Evolutionary conservation across 2,329 filamentous ascomycete species (phyloP).

Genomic region (Thelonectria rubi): DNA sequence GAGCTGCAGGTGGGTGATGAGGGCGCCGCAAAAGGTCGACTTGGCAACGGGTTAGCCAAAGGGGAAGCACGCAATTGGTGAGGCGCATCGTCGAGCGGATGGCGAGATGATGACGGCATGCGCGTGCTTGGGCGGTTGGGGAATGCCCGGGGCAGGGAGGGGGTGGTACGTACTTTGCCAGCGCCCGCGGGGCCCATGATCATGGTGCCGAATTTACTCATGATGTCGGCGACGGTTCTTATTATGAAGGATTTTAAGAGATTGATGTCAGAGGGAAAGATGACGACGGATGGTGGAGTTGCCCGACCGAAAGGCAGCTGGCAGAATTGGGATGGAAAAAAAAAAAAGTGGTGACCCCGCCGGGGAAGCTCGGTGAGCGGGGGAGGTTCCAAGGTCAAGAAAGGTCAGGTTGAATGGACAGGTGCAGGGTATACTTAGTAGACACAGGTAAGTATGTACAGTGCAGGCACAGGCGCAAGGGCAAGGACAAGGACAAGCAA

Average conservation of each 20-base stretch:
- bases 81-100: conserved; percentile 23
- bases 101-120: conserved; percentile 17
- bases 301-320: neutral
- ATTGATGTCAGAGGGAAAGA: neutral
- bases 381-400: neutral
- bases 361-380: conserved; percentile 20
- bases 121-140: neutral
- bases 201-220: conserved; percentile 95
- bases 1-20: conserved; percentile 92
- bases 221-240: conserved; percentile 50
- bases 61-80: conserved; percentile 37
- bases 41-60: conserved; percentile 46
- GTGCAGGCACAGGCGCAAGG: neutral
- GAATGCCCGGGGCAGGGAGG: too few species aligned
- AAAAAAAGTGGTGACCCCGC: conserved; percentile 10
- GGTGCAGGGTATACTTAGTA: conserved; percentile 7
- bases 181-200: conserved; percentile 97
- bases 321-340: neutral
- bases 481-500: conserved; percentile 6
- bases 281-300: conserved; percentile 1
- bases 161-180: conserved; percentile 73
- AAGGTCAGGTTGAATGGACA: neutral
- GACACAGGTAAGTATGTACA: too few species aligned
- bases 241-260: conserved; percentile 13
- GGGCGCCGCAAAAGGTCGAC: conserved; percentile 92